Percentiles rank a stretch among this genome's conserved stretches.
phyloP scores from a whole-genome alignment of 1,284 basidiomycete genomes.

The Cryptococcus sp. region DNA sequence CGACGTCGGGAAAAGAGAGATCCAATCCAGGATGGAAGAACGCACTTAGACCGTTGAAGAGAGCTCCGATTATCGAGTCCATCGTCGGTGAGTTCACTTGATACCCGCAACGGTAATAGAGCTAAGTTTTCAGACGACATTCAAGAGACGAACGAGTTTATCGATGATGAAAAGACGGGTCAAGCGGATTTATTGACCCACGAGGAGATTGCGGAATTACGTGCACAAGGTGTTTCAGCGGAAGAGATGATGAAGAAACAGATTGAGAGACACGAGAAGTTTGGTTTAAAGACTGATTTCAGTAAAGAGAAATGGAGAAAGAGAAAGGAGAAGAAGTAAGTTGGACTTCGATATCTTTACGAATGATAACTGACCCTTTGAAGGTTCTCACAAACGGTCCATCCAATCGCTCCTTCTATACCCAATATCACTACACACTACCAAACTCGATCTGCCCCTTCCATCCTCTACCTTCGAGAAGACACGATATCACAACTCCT shows the following conservation, averaged over 20 bases:
- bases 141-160: constrained; percentile 44
- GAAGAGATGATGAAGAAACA: constrained; percentile 91
- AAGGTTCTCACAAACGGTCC: constrained; percentile 84
- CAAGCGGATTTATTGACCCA: constrained; percentile 68
- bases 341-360: not conserved
- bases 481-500: constrained; percentile 88
- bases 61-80: constrained; percentile 31
- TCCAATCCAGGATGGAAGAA: constrained; percentile 37
- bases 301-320: constrained; percentile 96
- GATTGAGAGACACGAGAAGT: constrained; percentile 84
- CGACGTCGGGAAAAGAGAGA: constrained; percentile 1
- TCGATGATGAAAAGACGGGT: constrained; percentile 59
- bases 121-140: constrained; percentile 36
- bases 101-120: not conserved
- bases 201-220: constrained; percentile 70
- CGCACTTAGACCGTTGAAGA: constrained; percentile 30
- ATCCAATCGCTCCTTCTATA: constrained; percentile 79
- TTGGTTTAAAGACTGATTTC: constrained; percentile 88
- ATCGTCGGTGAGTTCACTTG: constrained; percentile 30
- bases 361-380: not conserved
- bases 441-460: constrained; percentile 62
- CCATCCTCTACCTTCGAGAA: constrained; percentile 76
- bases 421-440: constrained; percentile 83
- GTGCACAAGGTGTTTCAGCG: constrained; percentile 39
- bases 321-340: constrained; percentile 88